Conservation (phyloP, 2,329 filamentous ascomycete genomes). For the Penicillium italicum region DNA sequence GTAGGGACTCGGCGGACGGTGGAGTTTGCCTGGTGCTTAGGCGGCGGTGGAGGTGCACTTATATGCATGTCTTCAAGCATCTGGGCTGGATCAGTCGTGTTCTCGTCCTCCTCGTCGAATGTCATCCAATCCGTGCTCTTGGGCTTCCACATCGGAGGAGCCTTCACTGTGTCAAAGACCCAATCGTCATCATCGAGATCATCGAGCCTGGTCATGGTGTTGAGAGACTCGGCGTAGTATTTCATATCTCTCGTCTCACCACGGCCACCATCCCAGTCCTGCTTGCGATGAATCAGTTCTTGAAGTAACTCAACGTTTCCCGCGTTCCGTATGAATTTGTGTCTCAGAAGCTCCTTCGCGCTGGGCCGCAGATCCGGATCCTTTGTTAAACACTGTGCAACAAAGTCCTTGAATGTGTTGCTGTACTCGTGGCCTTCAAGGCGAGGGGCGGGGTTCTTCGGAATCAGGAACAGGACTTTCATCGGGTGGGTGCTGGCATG, state of each 20-base stretch:
- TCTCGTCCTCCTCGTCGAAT: constrained; percentile 32
- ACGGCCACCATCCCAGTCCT: constrained; percentile 74
- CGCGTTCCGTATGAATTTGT: constrained; percentile 81
- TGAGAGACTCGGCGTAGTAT: constrained; percentile 91
- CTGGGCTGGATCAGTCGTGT: constrained; percentile 30
- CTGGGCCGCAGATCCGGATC: constrained; percentile 80
- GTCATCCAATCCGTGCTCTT: constrained; percentile 49
- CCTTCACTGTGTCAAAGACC: constrained; percentile 92
- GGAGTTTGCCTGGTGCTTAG: constrained; percentile 56
- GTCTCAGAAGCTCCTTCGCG: constrained; percentile 80
- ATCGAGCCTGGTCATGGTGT: constrained; percentile 58
- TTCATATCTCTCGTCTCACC: constrained; percentile 67
- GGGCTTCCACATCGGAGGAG: constrained; percentile 57
- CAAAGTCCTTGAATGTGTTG: constrained; percentile 89
- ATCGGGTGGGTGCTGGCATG: constrained; percentile 82
- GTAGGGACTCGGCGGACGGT: constrained; percentile 52
- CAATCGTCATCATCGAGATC: constrained; percentile 79
- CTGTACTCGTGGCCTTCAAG: constrained; percentile 78
- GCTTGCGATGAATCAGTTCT: constrained; percentile 76
- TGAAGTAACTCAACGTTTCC: constrained; percentile 85
- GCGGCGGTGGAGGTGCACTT: constrained; percentile 44
- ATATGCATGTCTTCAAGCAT: constrained; percentile 41
- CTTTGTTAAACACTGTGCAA: constrained; percentile 85
- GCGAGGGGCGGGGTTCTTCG: constrained; percentile 78
- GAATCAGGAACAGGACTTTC: constrained; percentile 90